Conservation (phyloP, 495 filamentous ascomycete genomes). For the Geoglossum glabrum region DNA sequence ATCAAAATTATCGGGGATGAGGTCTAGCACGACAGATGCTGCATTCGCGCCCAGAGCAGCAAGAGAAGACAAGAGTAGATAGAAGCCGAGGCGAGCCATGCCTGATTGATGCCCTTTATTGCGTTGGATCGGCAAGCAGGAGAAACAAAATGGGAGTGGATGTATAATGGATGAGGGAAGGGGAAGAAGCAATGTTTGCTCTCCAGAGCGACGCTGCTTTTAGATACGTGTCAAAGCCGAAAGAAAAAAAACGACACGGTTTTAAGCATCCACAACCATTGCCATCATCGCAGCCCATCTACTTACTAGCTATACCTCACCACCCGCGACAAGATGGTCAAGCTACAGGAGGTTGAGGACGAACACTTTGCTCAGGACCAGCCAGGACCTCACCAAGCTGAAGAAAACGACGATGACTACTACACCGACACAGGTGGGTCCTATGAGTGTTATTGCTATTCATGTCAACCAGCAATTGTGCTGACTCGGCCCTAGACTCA, state of each 20-base stretch:
- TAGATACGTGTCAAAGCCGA: not conserved
- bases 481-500: constrained; percentile 17
- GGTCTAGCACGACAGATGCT: constrained; percentile 44
- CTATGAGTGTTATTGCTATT: too few relatives aligned
- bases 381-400: constrained; percentile 32
- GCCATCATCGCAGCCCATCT: not conserved
- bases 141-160: not conserved
- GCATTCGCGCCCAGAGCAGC: constrained; percentile 8
- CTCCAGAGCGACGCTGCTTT: not conserved
- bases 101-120: not conserved
- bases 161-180: not conserved
- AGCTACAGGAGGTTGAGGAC: constrained; percentile 87
- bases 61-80: constrained; percentile 8
- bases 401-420: constrained; percentile 64
- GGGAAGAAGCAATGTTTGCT: not conserved
- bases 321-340: constrained; percentile 53
- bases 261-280: not conserved
- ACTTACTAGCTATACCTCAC: not conserved
- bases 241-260: not conserved
- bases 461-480: not conserved
- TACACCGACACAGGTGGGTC: constrained; percentile 68
- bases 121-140: not conserved
- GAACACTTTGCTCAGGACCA: constrained; percentile 69
- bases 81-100: not conserved
- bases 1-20: constrained; percentile 80